These are phyloP conservation scores for Colletotrichum graminicola DNA, from an alignment of 2,329 filamentous ascomycete species.

Conservation along the genomic window DNA sequence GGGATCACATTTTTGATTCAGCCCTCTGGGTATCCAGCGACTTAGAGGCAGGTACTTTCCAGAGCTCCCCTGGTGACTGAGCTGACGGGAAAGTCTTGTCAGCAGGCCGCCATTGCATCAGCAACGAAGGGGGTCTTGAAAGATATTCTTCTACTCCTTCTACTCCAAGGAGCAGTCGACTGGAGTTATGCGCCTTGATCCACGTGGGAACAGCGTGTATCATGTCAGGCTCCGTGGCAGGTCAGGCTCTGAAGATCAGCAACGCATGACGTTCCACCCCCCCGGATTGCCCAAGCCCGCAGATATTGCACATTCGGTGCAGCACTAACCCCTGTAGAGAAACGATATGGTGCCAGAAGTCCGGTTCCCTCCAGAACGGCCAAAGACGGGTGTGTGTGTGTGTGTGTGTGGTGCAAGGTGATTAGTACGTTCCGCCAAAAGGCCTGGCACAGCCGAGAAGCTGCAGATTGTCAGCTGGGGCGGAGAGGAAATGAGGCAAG, in stretches of 20 bases:
- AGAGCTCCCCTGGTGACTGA: not conserved
- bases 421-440: not conserved
- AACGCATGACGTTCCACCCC: slow-evolving; percentile 32
- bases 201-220: not conserved
- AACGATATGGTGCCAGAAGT: slow-evolving; percentile 6
- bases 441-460: not conserved
- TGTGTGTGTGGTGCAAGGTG: not conserved
- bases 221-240: slow-evolving; percentile 19
- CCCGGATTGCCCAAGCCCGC: slow-evolving; percentile 27
- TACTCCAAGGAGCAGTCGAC: not conserved
- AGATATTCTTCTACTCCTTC: not conserved
- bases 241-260: slow-evolving; percentile 15
- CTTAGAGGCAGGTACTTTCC: not conserved
- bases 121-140: too few relatives aligned
- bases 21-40: slow-evolving; percentile 19
- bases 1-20: not conserved
- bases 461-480: not conserved
- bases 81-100: not conserved
- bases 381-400: not conserved
- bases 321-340: slow-evolving; percentile 8
- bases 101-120: not conserved
- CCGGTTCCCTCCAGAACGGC: slow-evolving; percentile 2
- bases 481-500: not conserved
- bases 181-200: not conserved
- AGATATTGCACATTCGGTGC: slow-evolving; percentile 25